A percentile compares a stretch with the other conserved stretches of the same genome.
Conservation (phyloP, 2,329 filamentous ascomycete species). For the Cladosporium sp. region DNA sequence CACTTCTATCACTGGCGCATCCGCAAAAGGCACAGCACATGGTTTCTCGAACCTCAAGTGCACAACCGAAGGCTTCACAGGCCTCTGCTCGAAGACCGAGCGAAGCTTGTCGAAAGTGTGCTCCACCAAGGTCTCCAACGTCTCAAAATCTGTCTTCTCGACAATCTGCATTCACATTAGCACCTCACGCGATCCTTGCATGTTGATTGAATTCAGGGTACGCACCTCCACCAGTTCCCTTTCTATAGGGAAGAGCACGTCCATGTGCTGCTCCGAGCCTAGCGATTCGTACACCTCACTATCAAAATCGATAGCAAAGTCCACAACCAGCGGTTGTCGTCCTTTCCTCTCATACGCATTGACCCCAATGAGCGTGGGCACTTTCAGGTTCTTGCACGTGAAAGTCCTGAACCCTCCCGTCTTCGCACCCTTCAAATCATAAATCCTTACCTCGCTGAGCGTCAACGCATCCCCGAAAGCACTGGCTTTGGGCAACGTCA, state of each 20-base stretch:
- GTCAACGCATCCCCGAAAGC: conserved; percentile 61
- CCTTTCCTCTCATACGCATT: conserved; percentile 66
- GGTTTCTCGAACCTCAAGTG: conserved; percentile 69
- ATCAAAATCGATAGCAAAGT: conserved; percentile 30
- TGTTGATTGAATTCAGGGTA: conserved; percentile 11
- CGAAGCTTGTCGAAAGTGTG: conserved; percentile 42
- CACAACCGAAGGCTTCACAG: conserved; percentile 37
- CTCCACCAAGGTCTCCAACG: conserved; percentile 51
- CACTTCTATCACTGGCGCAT: conserved; percentile 68
- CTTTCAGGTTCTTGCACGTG: conserved; percentile 51
- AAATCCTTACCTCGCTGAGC: conserved; percentile 42
- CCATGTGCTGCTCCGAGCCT: conserved; percentile 25
- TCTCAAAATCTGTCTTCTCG: conserved; percentile 47
- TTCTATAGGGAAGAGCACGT: conserved; percentile 57
- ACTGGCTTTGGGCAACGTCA: conserved; percentile 67
- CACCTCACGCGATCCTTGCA: not conserved
- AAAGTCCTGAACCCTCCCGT: conserved; percentile 7
- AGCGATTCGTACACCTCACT: conserved; percentile 1
- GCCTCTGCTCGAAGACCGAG: conserved; percentile 9
- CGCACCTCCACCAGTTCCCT: conserved; percentile 61
- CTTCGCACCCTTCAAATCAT: conserved; percentile 9
- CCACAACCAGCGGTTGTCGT: conserved; percentile 67
- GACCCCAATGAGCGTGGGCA: conserved; percentile 70
- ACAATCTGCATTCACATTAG: conserved; percentile 34
- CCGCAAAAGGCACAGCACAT: conserved; percentile 70